A percentile compares a stretch with the other conserved stretches of the same genome.
These are phyloP conservation scores for Sporothrix variecibatus DNA, from an alignment of 2,329 filamentous ascomycete species.

Conservation along the genomic window DNA sequence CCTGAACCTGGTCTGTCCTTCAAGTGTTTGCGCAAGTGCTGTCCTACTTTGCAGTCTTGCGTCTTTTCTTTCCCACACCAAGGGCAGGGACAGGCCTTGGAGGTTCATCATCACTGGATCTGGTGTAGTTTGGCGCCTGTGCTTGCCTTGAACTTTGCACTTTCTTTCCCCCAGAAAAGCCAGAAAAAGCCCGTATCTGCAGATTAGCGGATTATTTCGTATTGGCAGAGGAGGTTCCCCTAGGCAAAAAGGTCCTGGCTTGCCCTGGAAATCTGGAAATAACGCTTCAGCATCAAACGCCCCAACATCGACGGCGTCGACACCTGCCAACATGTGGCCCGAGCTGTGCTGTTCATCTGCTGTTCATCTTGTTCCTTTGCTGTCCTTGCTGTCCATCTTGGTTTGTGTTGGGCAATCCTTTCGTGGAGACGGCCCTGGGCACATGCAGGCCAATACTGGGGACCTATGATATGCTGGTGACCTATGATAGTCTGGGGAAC, in stretches of 20 bases:
- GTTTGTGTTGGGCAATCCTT: slow-evolving; percentile 14
- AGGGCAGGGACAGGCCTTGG: slow-evolving; percentile 1
- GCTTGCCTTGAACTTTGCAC: not conserved
- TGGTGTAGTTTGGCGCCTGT: not conserved
- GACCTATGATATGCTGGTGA: no score
- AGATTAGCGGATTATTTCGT: slow-evolving; percentile 1
- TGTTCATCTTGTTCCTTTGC: not conserved
- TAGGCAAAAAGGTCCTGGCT: not conserved
- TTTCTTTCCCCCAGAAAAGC: not conserved
- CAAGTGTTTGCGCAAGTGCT: not conserved
- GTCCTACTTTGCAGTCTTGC: not conserved
- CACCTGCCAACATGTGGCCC: not conserved
- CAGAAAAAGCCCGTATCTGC: not conserved
- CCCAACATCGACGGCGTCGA: not conserved
- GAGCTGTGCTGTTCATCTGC: slow-evolving; percentile 1
- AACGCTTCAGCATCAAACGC: not conserved
- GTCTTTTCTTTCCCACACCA: not conserved
- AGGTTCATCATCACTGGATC: not conserved
- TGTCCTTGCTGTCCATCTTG: not conserved
- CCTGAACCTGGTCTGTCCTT: not conserved
- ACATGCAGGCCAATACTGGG: no score
- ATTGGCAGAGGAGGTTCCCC: not conserved
- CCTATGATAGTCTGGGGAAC: not conserved
- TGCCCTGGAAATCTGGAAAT: not conserved
- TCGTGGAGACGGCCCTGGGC: not conserved